Evolutionary conservation across 441 rosid species (phyloP).

Genomic region (Kokia cookei): DNA sequence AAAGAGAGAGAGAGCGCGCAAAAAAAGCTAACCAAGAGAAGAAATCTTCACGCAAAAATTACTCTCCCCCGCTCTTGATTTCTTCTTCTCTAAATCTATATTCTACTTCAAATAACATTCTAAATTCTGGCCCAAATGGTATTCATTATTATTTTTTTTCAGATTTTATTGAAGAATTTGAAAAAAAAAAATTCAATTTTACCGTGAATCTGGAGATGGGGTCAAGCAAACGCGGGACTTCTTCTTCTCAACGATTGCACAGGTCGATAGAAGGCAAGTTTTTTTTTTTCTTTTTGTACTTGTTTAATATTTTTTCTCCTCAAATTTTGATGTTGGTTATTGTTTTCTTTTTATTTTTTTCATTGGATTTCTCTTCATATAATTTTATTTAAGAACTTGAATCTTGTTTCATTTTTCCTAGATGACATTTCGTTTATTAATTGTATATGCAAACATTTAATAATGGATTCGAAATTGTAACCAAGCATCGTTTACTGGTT

Average conservation of each 20-base stretch:
- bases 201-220: slow-evolving; percentile 27
- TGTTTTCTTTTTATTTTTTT: no score
- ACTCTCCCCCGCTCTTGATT: background rate
- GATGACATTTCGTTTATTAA: no score
- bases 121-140: background rate
- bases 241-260: slow-evolving; percentile 31
- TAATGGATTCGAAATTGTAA: no score
- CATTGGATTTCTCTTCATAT: no score
- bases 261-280: slow-evolving; percentile 31
- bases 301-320: background rate
- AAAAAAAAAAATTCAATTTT: background rate
- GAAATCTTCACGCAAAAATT: background rate
- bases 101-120: background rate
- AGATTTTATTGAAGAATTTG: background rate
- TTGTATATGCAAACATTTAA: no score
- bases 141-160: background rate
- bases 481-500: no score
- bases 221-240: slow-evolving; percentile 31
- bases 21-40: background rate
- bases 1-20: background rate
- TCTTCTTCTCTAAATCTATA: background rate
- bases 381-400: no score
- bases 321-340: no score
- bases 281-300: background rate
- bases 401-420: no score